Conservation (phyloP, 352 stramenopile genomes). For the Phytophthora ramorum region DNA sequence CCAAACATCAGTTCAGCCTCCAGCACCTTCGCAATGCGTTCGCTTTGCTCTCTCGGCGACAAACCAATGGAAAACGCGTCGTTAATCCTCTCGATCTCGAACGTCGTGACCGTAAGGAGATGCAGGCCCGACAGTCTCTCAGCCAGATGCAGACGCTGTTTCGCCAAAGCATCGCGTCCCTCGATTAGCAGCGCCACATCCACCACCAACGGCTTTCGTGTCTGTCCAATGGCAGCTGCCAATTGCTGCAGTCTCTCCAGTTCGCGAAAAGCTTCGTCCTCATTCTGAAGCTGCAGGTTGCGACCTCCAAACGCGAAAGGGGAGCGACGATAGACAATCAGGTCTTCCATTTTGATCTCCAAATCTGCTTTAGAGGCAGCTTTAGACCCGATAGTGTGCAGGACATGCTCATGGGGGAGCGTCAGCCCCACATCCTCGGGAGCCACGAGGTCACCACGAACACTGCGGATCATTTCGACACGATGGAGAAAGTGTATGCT, state of each 20-base stretch:
- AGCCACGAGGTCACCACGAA: conserved; percentile 47
- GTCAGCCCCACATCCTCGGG: conserved; percentile 43
- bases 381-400: conserved; percentile 51
- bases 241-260: conserved; percentile 47
- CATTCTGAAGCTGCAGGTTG: conserved; percentile 70
- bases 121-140: conserved; percentile 50
- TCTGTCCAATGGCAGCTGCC: not conserved
- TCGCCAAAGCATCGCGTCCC: conserved; percentile 49
- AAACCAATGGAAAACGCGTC: conserved; percentile 22
- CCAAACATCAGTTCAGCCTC: conserved; percentile 81
- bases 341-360: conserved; percentile 56
- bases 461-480: conserved; percentile 55
- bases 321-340: conserved; percentile 57
- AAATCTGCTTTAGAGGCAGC: conserved; percentile 6
- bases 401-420: conserved; percentile 68
- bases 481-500: not conserved
- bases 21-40: conserved; percentile 58
- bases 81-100: conserved; percentile 40
- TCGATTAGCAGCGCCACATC: conserved; percentile 61
- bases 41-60: conserved; percentile 40
- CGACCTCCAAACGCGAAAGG: conserved; percentile 43
- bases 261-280: conserved; percentile 81
- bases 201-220: conserved; percentile 43
- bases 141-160: conserved; percentile 37
- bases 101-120: conserved; percentile 64